Percentiles rank a stretch among this genome's conserved stretches.
Conservation (phyloP, 2,329 filamentous ascomycete genomes). For the Phaeophleospora eucalypticola region DNA sequence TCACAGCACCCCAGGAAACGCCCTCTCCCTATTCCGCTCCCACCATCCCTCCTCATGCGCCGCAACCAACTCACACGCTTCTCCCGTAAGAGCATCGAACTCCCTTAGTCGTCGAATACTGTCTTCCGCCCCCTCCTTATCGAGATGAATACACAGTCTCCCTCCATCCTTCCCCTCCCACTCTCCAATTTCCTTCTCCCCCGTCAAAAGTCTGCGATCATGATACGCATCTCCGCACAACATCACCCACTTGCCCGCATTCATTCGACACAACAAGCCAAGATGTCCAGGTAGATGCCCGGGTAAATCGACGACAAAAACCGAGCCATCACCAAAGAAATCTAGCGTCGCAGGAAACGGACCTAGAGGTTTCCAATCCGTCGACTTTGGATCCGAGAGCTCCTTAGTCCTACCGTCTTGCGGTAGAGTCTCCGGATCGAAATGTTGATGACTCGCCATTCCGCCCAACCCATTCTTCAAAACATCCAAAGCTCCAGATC, state of each 20-base stretch:
- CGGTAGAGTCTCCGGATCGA: slow-evolving; percentile 44
- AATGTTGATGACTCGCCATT: slow-evolving; percentile 38
- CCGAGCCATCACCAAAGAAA: slow-evolving; percentile 44
- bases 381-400: slow-evolving; percentile 35
- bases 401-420: slow-evolving; percentile 38
- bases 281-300: slow-evolving; percentile 52
- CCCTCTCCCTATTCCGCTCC: slow-evolving; percentile 26
- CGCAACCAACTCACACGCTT: slow-evolving; percentile 49
- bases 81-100: slow-evolving; percentile 30
- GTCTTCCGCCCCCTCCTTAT: slow-evolving; percentile 43
- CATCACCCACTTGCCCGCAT: slow-evolving; percentile 41
- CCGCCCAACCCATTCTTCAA: slow-evolving; percentile 32
- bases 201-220: slow-evolving; percentile 48
- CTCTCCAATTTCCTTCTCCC: slow-evolving; percentile 50
- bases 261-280: slow-evolving; percentile 45
- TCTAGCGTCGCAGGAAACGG: slow-evolving; percentile 46
- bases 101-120: slow-evolving; percentile 42
- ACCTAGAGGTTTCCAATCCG: slow-evolving; percentile 44
- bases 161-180: slow-evolving; percentile 47
- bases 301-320: slow-evolving; percentile 49
- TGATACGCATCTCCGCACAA: slow-evolving; percentile 54
- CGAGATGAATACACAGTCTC: slow-evolving; percentile 48
- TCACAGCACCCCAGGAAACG: slow-evolving; percentile 20
- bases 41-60: slow-evolving; percentile 51
- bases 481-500: slow-evolving; percentile 44